These are phyloP conservation scores for Xylaria sp. DNA, from an alignment of 2,329 filamentous ascomycete species.

Conservation along the genomic window DNA sequence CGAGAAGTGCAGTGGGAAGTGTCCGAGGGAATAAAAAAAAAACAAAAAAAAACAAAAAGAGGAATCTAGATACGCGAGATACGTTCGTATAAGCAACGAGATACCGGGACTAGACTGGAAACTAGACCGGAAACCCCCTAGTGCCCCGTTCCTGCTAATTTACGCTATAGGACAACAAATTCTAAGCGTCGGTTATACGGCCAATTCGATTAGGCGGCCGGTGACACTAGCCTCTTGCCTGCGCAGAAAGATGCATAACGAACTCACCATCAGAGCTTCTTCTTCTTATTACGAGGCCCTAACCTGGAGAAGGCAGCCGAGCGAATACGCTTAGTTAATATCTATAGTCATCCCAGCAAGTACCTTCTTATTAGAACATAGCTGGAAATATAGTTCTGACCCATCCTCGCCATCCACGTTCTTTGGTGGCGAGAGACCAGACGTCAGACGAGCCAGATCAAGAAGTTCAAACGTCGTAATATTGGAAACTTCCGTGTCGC, in stretches of 20 bases:
- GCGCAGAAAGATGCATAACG: background rate
- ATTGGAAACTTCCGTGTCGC: background rate
- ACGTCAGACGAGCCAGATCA: conserved; percentile 21
- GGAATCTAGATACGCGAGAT: background rate
- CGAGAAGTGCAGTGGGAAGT: background rate
- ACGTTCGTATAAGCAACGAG: background rate
- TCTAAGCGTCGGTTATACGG: too few relatives aligned
- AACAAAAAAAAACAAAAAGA: background rate
- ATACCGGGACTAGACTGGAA: conserved; percentile 1
- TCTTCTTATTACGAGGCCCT: background rate
- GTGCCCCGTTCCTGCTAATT: too few relatives aligned
- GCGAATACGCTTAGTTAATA: background rate
- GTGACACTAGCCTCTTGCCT: background rate
- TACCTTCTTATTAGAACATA: background rate
- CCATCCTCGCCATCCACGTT: background rate
- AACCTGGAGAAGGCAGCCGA: background rate
- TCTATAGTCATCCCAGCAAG: background rate
- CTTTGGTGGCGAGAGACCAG: background rate
- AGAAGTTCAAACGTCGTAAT: background rate
- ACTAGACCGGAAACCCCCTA: background rate
- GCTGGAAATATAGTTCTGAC: background rate
- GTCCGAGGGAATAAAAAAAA: background rate
- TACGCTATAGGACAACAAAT: too few relatives aligned
- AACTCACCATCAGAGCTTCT: background rate
- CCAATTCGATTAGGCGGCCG: too few relatives aligned